Evolutionary conservation across 257 asterid genomes (phyloP).

Genomic region (Avicennia marina): DNA sequence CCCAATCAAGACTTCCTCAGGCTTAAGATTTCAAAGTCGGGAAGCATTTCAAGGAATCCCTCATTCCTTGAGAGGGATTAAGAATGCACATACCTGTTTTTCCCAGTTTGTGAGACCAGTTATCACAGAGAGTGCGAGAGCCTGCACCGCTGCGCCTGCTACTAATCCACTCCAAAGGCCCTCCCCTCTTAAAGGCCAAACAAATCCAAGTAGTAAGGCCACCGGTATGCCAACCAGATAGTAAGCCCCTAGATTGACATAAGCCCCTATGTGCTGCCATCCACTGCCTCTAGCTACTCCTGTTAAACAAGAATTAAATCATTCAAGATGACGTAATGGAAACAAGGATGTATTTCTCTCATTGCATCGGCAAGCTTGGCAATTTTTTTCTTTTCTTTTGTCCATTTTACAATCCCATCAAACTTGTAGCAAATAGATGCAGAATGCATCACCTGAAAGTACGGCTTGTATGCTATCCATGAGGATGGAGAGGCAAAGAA

Average conservation of each 20-base stretch:
- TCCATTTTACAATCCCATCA: not conserved
- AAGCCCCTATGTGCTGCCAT: conserved; percentile 88
- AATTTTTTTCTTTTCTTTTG: not conserved
- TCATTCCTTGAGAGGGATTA: not conserved
- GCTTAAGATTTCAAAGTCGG: not conserved
- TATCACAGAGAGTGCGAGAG: conserved; percentile 38
- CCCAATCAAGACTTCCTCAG: not conserved
- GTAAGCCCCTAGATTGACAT: conserved; percentile 69
- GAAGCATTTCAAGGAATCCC: not conserved
- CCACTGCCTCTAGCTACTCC: conserved; percentile 92
- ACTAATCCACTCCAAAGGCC: conserved; percentile 84
- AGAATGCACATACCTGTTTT: conserved; percentile 40
- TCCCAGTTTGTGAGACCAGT: conserved; percentile 67
- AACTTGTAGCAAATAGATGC: not conserved
- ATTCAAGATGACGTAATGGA: not conserved
- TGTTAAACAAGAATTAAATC: conserved; percentile 7
- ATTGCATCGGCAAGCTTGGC: not conserved
- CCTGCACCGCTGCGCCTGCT: conserved; percentile 57
- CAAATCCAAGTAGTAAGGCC: conserved; percentile 64
- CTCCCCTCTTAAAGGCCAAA: conserved; percentile 42
- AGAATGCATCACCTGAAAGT: conserved; percentile 46
- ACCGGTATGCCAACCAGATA: conserved; percentile 74
- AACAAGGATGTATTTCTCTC: not conserved
- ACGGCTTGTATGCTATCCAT: conserved; percentile 59
- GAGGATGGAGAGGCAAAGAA: conserved; percentile 61